Evolutionary conservation across 2,329 filamentous ascomycete species (phyloP).

Genomic region (Aspergillus luchuensis): DNA sequence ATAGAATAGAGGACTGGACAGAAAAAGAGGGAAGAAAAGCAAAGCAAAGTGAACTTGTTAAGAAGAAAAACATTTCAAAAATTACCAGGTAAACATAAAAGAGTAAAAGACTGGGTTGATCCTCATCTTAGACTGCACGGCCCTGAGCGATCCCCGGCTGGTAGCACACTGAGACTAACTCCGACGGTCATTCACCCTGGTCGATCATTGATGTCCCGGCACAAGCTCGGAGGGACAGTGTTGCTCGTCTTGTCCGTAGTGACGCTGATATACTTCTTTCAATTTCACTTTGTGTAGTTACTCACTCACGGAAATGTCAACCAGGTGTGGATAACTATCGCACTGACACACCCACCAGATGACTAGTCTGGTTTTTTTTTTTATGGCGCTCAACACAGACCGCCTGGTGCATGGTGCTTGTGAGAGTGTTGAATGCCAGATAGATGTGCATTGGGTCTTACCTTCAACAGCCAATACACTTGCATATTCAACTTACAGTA

Average conservation of each 20-base stretch:
- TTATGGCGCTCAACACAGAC: slow-evolving; percentile 17
- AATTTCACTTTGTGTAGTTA: background rate
- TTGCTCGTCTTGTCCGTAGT: background rate
- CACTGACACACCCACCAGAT: background rate
- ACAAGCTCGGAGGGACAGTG: background rate
- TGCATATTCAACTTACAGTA: slow-evolving; percentile 13
- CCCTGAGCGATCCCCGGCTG: background rate
- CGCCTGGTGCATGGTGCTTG: slow-evolving; percentile 21
- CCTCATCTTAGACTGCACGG: slow-evolving; percentile 1
- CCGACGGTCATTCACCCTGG: background rate
- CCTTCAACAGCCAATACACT: slow-evolving; percentile 5
- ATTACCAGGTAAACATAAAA: too few relatives aligned
- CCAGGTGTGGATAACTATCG: background rate
- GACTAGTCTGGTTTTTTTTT: background rate
- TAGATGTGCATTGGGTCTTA: slow-evolving; percentile 15
- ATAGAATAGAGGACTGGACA: background rate
- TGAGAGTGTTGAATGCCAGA: slow-evolving; percentile 1
- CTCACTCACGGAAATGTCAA: background rate
- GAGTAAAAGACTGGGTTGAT: background rate
- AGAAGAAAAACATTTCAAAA: too few relatives aligned
- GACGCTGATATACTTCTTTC: background rate
- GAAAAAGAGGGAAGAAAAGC: too few relatives aligned
- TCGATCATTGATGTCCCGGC: slow-evolving; percentile 6
- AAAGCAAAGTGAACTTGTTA: too few relatives aligned
- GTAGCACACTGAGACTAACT: slow-evolving; percentile 1